phyloP scores from a whole-genome alignment of 2,329 filamentous ascomycete genomes.

The Helotiales sp. region DNA sequence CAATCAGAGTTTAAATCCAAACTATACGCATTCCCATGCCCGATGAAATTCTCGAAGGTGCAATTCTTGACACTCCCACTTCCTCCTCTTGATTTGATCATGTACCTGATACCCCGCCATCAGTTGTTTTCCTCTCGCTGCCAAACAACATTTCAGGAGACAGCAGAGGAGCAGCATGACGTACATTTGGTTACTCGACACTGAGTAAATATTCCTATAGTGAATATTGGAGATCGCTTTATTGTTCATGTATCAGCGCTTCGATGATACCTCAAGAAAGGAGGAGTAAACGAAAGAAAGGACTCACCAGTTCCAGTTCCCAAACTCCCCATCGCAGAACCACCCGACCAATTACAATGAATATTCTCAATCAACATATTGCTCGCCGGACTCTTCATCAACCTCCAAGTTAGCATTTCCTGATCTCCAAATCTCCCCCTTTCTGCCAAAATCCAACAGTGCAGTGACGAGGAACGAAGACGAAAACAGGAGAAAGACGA shows the following conservation, averaged over 20 bases:
- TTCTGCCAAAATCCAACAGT: no score
- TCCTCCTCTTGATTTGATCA: slow-evolving; percentile 63
- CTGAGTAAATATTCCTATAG: slow-evolving; percentile 59
- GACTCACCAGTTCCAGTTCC: slow-evolving; percentile 38
- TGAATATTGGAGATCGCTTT: slow-evolving; percentile 50
- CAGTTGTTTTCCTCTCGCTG: no score
- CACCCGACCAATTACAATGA: slow-evolving; percentile 61
- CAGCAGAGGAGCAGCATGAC: no score
- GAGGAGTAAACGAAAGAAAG: not conserved
- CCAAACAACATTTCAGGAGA: not conserved
- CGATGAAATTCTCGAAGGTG: slow-evolving; percentile 58
- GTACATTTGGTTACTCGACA: slow-evolving; percentile 62
- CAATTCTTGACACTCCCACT: slow-evolving; percentile 51
- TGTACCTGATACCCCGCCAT: no score
- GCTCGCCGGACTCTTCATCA: slow-evolving; percentile 47
- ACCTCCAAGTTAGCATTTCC: slow-evolving; percentile 17
- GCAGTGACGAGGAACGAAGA: no score
- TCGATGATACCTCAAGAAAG: not conserved
- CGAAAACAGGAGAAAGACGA: no score
- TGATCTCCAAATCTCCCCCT: not conserved
- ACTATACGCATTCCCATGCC: slow-evolving; percentile 58
- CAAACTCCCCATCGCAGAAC: slow-evolving; percentile 58
- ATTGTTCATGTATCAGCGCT: not conserved
- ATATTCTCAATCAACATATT: slow-evolving; percentile 58
- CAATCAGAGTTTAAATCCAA: slow-evolving; percentile 57